phyloP scores from a whole-genome alignment of 495 filamentous ascomycete species.

The Cladorrhinum samala region DNA sequence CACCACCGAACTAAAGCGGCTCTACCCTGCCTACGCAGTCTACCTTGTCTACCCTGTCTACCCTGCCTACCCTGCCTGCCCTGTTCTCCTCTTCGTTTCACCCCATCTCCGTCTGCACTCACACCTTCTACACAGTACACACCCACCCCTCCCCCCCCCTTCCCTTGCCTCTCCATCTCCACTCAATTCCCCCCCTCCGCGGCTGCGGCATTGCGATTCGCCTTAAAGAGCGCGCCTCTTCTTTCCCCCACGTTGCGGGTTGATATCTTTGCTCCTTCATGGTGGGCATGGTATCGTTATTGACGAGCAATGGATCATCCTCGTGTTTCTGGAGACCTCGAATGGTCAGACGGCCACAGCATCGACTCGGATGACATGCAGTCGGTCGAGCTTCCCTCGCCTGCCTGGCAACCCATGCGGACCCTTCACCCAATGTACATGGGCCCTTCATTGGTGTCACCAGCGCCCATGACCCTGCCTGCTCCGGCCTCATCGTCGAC shows the following conservation, averaged over 20 bases:
- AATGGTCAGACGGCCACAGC: conserved; percentile 40
- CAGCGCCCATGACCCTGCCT: background rate
- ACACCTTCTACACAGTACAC: too few species aligned
- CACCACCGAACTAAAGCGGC: conserved; percentile 4
- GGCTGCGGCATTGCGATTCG: conserved; percentile 3
- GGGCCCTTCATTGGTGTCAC: background rate
- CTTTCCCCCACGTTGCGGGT: conserved; percentile 2
- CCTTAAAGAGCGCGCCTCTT: conserved; percentile 14
- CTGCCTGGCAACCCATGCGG: conserved; percentile 2
- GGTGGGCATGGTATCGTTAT: conserved; percentile 34
- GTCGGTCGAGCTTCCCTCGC: conserved; percentile 30
- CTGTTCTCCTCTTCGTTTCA: background rate
- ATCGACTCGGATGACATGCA: conserved; percentile 38
- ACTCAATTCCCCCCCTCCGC: background rate
- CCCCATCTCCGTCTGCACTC: background rate
- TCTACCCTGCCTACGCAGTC: background rate
- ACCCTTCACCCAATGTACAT: background rate
- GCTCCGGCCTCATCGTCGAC: background rate
- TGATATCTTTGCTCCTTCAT: conserved; percentile 3
- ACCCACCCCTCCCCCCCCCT: background rate
- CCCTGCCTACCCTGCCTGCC: too few species aligned
- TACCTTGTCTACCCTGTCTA: background rate
- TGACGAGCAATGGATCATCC: conserved; percentile 40
- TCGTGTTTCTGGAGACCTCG: conserved; percentile 35
- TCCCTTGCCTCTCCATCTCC: conserved; percentile 3